Evolutionary conservation across 2,329 filamentous ascomycete species (phyloP), one percentile per base, ranked within the genome.

Genomic region (Fusarium multiceps): DNA sequence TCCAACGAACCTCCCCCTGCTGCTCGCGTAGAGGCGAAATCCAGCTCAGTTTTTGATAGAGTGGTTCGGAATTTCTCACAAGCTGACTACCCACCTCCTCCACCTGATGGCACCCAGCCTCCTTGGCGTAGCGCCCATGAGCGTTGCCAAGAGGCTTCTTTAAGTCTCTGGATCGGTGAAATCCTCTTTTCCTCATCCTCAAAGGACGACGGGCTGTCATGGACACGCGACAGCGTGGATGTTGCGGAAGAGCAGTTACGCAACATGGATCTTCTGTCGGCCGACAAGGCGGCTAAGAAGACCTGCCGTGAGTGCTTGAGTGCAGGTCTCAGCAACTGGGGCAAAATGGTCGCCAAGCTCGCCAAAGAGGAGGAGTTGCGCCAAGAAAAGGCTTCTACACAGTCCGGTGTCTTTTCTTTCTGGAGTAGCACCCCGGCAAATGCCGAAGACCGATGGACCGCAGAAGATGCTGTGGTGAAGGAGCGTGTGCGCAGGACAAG

Each of bases 161-260:
- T 98, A 16, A 94, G 93, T 84, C 87, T 94, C 25, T 96, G 97
- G 79, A 95, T 98, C 68, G 95, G 95, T 62, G 95, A 98, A 81
- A 97, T 98, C 54, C 86, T 98, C 32, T 98, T 92, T 79, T 88
- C 93, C 0, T 87, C 87, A 7, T 73, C 76, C 2, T 81, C 79
- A 20, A 82, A 84, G 53, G 89, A 93, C 50, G 90, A 92, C 65
- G 95, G 94, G 1, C 84, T 98, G 3, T 89, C 90, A 8, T 98
- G 95, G 95, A 97, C 95, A 1, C 88, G 93, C 58, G 93, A 97
- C 68, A 94, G 92, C 27, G 93, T 97, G 32, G 91, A 94, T 71
- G 82, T 92, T 3, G 92, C 94, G 4, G 94, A 94, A 79, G 85
- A 90, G 65, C 89, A 89, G 74, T 84, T 89, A 43, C 87, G 85